Percentiles rank a stretch among this genome's conserved stretches.
Conservation (phyloP, 2,329 filamentous ascomycete species). For the Exophiala xenobiotica region DNA sequence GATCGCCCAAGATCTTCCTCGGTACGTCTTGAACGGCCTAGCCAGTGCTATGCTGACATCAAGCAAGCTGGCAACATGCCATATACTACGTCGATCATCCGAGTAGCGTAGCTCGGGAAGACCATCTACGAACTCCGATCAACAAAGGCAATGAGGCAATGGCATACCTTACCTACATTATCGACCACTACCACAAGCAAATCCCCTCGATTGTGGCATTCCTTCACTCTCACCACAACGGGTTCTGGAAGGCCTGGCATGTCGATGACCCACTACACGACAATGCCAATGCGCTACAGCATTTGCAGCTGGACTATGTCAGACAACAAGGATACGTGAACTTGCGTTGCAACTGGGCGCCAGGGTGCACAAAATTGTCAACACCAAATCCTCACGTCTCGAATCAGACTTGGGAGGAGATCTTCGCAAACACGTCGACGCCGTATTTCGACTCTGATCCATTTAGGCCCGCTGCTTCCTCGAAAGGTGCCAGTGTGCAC, state of each 20-base stretch:
- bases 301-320: constrained; percentile 52
- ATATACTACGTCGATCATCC: background rate
- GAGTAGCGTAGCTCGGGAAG: background rate
- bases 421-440: constrained; percentile 28
- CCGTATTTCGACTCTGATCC: background rate
- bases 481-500: background rate
- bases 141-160: constrained; percentile 64
- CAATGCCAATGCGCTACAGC: constrained; percentile 49
- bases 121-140: constrained; percentile 37
- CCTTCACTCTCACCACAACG: constrained; percentile 42
- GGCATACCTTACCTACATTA: constrained; percentile 61
- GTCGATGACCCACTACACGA: constrained; percentile 37
- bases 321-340: constrained; percentile 58
- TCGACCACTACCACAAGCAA: constrained; percentile 43
- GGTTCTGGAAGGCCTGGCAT: constrained; percentile 39
- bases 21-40: too few relatives aligned
- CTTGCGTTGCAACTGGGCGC: constrained; percentile 56
- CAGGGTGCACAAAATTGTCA: constrained; percentile 46
- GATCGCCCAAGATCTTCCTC: background rate
- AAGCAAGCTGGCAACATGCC: background rate
- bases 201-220: constrained; percentile 44
- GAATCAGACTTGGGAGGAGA: constrained; percentile 33
- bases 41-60: too few relatives aligned
- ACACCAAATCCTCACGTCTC: constrained; percentile 50
- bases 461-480: background rate